phyloP scores from a whole-genome alignment of 306 rosid species.

The Casuarina equisetifolia region DNA sequence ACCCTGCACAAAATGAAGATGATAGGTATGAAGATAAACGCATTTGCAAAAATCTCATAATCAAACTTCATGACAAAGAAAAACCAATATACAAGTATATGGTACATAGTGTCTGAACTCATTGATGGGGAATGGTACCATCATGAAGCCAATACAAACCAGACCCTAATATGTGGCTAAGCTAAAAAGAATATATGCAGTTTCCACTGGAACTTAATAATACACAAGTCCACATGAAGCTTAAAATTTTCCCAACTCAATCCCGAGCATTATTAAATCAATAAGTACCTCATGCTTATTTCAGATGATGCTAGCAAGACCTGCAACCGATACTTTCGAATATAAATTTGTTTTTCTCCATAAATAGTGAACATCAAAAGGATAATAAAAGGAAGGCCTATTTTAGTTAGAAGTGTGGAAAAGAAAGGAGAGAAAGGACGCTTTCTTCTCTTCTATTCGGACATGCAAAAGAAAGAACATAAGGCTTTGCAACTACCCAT shows the following conservation, averaged over 20 bases:
- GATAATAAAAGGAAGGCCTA: not conserved
- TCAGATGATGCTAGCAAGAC: not conserved
- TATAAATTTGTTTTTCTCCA: not conserved
- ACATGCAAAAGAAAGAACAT: not conserved
- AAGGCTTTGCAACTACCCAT: not conserved
- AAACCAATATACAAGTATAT: not conserved
- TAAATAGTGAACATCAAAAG: not conserved
- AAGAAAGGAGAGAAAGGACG: not conserved
- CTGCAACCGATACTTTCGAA: not conserved
- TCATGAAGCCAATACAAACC: not conserved
- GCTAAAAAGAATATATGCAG: not conserved
- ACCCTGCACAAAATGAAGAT: slow-evolving; percentile 49
- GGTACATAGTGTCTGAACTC: not conserved
- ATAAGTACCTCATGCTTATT: not conserved
- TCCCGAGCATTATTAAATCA: not conserved
- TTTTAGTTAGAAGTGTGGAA: not conserved
- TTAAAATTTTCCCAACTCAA: not conserved
- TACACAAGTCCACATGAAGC: not conserved
- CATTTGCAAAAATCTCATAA: not conserved
- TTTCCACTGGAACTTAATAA: not conserved
- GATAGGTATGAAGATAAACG: slow-evolving; percentile 1
- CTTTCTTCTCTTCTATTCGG: not conserved
- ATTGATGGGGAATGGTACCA: not conserved
- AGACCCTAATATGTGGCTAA: slow-evolving; percentile 3
- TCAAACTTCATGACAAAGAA: slow-evolving; percentile 11